These are phyloP conservation scores for Pleurotus giganteus DNA, from an alignment of 768 basidiomycete species.

Conservation along the genomic window DNA sequence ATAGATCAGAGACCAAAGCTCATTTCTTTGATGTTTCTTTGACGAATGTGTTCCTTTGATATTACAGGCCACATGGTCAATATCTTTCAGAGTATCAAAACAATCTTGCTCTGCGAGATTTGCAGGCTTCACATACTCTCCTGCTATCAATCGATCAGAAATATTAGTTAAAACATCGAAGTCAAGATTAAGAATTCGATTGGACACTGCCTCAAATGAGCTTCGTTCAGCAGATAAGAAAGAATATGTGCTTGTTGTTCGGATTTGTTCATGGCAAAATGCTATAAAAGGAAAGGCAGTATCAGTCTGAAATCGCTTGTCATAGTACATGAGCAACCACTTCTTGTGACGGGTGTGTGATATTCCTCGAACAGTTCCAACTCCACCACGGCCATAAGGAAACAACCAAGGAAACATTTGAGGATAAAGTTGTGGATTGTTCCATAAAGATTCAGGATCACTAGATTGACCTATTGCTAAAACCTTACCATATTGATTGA, in stretches of 20 bases:
- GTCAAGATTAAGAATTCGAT: conserved; percentile 21
- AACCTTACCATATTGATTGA: conserved; percentile 14
- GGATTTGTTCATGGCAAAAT: conserved; percentile 30
- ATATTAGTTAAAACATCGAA: background rate
- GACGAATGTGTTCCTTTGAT: conserved; percentile 21
- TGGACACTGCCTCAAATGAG: conserved; percentile 23
- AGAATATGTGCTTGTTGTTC: conserved; percentile 17
- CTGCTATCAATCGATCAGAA: background rate
- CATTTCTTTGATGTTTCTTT: conserved; percentile 1
- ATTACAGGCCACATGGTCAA: conserved; percentile 32
- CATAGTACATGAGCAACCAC: conserved; percentile 28
- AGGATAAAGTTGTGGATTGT: conserved; percentile 28
- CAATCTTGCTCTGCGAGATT: conserved; percentile 32
- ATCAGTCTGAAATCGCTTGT: conserved; percentile 27
- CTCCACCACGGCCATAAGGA: conserved; percentile 35
- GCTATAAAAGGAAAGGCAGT: conserved; percentile 22
- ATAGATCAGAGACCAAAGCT: conserved; percentile 15
- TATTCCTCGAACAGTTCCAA: conserved; percentile 16
- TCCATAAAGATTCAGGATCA: conserved; percentile 18
- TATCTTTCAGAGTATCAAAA: conserved; percentile 28
- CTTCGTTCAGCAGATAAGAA: conserved; percentile 24
- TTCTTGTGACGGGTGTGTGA: conserved; percentile 24
- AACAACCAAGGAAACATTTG: conserved; percentile 36
- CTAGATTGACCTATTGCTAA: conserved; percentile 19
- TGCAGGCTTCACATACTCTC: conserved; percentile 16